Evolutionary conservation across 345 rosid genomes (phyloP).

Genomic region (Salix koriyanagi): DNA sequence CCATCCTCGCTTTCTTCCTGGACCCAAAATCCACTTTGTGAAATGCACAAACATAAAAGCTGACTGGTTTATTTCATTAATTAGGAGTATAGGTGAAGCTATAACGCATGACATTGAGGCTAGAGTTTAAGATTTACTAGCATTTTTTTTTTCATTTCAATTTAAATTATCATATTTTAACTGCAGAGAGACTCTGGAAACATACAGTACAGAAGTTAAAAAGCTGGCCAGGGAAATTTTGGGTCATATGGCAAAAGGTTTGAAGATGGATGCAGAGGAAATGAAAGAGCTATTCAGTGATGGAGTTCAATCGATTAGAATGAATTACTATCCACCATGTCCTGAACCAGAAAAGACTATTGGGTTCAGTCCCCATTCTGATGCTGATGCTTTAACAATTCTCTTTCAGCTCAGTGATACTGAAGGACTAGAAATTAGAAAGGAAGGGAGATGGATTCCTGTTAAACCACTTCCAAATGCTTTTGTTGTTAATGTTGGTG

Average conservation of each 20-base stretch:
- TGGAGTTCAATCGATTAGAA: conserved; percentile 46
- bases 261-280: conserved; percentile 46
- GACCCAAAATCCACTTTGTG: too few species aligned
- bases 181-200: conserved; percentile 46
- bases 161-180: neutral
- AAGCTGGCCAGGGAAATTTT: conserved; percentile 34
- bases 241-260: conserved; percentile 34
- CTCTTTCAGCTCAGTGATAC: conserved; percentile 17
- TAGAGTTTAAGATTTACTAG: neutral
- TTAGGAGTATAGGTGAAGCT: neutral
- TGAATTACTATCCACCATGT: conserved; percentile 53
- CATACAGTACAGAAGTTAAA: conserved; percentile 36
- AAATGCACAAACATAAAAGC: too few species aligned
- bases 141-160: neutral
- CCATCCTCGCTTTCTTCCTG: neutral
- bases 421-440: conserved; percentile 19
- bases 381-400: conserved; percentile 25
- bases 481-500: conserved; percentile 25
- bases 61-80: too few species aligned
- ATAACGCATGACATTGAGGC: neutral
- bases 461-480: conserved; percentile 20
- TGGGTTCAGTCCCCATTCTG: conserved; percentile 44
- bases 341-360: conserved; percentile 43
- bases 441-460: conserved; percentile 15
- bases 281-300: conserved; percentile 33